These are phyloP conservation scores for Ilex paraguariensis DNA, from an alignment of 305 asterid species.

Conservation along the genomic window DNA sequence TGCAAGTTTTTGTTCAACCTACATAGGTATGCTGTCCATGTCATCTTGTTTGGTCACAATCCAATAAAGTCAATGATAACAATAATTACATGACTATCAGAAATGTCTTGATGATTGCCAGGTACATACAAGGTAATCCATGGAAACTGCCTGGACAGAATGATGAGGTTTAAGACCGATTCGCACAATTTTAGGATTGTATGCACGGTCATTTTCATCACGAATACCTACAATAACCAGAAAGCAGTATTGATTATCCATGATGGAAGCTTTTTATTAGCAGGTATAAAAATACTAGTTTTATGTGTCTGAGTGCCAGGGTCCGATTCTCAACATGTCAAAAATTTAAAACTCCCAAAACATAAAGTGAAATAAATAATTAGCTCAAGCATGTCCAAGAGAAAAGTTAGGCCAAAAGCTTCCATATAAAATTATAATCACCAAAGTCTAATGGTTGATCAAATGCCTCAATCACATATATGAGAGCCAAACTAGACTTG, in stretches of 20 bases:
- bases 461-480: too few species aligned
- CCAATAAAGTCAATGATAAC: neutral
- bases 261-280: neutral
- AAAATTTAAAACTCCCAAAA: too few species aligned
- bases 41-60: conserved; percentile 4
- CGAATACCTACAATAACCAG: conserved; percentile 58
- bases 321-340: too few species aligned
- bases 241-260: conserved; percentile 11
- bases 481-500: too few species aligned
- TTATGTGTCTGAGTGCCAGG: too few species aligned
- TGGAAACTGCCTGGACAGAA: conserved; percentile 90
- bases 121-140: conserved; percentile 83
- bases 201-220: conserved; percentile 81
- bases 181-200: conserved; percentile 95
- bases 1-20: conserved; percentile 91
- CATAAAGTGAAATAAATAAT: too few species aligned
- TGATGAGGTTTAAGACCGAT: conserved; percentile 96
- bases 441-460: too few species aligned
- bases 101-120: conserved; percentile 5
- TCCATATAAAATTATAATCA: too few species aligned
- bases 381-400: too few species aligned
- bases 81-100: neutral
- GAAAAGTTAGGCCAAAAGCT: too few species aligned
- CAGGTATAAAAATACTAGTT: too few species aligned
- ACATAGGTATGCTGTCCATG: conserved; percentile 8